phyloP scores from a whole-genome alignment of 2,329 filamentous ascomycete genomes.

The Hymenoscyphus infarciens region DNA sequence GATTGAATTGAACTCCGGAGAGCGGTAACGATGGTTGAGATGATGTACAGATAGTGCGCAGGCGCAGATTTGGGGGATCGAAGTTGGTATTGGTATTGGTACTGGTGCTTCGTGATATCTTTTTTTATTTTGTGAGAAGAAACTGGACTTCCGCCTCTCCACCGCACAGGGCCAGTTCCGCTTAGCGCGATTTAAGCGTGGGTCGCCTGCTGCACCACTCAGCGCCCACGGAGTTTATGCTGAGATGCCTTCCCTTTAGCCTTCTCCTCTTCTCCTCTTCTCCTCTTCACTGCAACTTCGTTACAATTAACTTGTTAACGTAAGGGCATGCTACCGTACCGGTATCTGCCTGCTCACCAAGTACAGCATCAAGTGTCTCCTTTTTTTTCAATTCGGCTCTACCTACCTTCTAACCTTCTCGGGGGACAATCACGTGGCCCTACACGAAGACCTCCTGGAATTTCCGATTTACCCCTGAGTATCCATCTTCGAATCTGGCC shows the following conservation, averaged over 20 bases:
- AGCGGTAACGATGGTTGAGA: background rate
- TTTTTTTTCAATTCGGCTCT: background rate
- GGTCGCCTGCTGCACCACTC: background rate
- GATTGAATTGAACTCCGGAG: background rate
- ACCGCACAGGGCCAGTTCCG: background rate
- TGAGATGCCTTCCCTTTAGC: background rate
- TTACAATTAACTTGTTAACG: background rate
- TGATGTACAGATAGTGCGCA: conserved; percentile 6
- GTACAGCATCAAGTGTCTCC: background rate
- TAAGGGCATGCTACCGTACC: background rate
- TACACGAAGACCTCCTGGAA: background rate
- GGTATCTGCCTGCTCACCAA: background rate
- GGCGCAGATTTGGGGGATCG: background rate
- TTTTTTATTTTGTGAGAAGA: conserved; percentile 4
- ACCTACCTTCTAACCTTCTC: background rate
- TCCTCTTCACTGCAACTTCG: background rate
- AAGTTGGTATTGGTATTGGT: background rate
- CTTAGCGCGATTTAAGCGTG: conserved; percentile 1
- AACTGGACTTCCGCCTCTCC: background rate
- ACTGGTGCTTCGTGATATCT: background rate
- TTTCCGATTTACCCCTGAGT: background rate
- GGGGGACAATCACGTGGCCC: background rate
- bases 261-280: too few species aligned
- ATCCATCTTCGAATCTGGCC: background rate
- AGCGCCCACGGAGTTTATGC: background rate